Conservation (phyloP, 768 basidiomycete genomes). For the Artomyces pyxidatus region DNA sequence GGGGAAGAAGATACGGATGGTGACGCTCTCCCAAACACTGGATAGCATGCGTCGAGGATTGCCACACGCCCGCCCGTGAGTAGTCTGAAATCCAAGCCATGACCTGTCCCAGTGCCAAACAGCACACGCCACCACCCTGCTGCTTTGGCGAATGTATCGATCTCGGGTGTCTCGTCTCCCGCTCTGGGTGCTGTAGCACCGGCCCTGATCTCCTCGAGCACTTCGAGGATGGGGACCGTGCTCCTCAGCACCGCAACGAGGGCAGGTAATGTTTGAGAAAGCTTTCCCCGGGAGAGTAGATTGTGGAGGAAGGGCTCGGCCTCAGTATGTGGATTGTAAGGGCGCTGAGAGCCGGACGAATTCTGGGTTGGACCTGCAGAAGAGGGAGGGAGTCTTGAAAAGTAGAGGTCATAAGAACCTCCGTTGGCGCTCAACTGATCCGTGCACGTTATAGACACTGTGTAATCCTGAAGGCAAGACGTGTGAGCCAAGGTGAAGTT, state of each 20-base stretch:
- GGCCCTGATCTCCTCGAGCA: slow-evolving; percentile 49
- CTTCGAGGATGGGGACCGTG: slow-evolving; percentile 69
- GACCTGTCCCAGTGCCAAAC: slow-evolving; percentile 34
- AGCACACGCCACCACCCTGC: slow-evolving; percentile 77
- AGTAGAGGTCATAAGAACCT: slow-evolving; percentile 66
- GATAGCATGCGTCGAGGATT: slow-evolving; percentile 68
- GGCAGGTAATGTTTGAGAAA: slow-evolving; percentile 56
- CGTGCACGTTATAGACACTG: slow-evolving; percentile 70
- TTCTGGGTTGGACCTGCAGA: slow-evolving; percentile 14
- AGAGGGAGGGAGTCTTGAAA: slow-evolving; percentile 39
- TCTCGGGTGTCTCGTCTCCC: slow-evolving; percentile 21
- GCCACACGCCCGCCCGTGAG: slow-evolving; percentile 58
- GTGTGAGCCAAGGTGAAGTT: not conserved
- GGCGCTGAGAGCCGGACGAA: slow-evolving; percentile 19
- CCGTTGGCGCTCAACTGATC: slow-evolving; percentile 64
- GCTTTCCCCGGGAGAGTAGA: slow-evolving; percentile 59
- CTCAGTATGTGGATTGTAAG: slow-evolving; percentile 70
- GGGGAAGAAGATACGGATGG: slow-evolving; percentile 13
- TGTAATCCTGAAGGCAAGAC: slow-evolving; percentile 46
- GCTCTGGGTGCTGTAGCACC: slow-evolving; percentile 12
- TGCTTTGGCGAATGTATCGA: slow-evolving; percentile 71
- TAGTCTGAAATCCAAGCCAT: slow-evolving; percentile 75
- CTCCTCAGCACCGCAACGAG: slow-evolving; percentile 64
- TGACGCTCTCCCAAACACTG: slow-evolving; percentile 32
- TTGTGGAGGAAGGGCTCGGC: slow-evolving; percentile 69